Base-by-base conservation (phyloP, 2,329 filamentous ascomycete genomes). In the Hymenoscyphus fraxineus region DNA sequence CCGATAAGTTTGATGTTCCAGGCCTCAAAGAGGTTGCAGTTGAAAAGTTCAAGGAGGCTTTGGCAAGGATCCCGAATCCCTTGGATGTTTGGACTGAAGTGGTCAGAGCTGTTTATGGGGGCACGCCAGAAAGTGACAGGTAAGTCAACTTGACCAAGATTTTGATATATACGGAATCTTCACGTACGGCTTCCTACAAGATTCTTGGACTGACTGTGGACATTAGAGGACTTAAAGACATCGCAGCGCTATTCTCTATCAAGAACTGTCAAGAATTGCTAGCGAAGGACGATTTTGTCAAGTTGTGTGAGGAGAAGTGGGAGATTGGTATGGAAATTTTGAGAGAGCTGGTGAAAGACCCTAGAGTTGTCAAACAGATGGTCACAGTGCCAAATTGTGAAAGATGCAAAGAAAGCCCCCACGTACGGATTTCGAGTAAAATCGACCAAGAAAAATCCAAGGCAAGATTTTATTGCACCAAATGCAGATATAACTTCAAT, bases 71-170 rank as follows among this genome's bases (percentile, higher is more conserved):
- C 3, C 41, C n/a, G 2, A 44, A 44, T 16, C 7, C 16, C 41
- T 35, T 9, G 35, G 35, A 35, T 35, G 19, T 16, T n/a, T 44
- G 41, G 16, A n/a, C 41, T 7, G 16, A 44, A 6, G 41, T 44
- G 7, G 15, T 44, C 3, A 44, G 41, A 44, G 41, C 41, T 44
- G 41, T 35, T 38, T 58, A n/a, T 39, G 56, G 40, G n/a, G 35
- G n/a, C 15, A 58, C n/a, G 27, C 56, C 56, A 5, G 56, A 58
- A 5, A 58, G 56, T n/a, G 56, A 58, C 7, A 58, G 44, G 19
- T 16, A 51, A 51, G 16, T 51, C 16, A 51, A 51, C 35, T 35
- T 6, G 6, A 35, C 35, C 35, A 10, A 7, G 35, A 10, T 10
- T 35, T 35, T 10, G 6, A 10, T 4, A 7, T 35, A 35, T 35